Evolutionary conservation across 1,284 basidiomycete genomes (phyloP).

Genomic region (Leucoagaricus sp.): DNA sequence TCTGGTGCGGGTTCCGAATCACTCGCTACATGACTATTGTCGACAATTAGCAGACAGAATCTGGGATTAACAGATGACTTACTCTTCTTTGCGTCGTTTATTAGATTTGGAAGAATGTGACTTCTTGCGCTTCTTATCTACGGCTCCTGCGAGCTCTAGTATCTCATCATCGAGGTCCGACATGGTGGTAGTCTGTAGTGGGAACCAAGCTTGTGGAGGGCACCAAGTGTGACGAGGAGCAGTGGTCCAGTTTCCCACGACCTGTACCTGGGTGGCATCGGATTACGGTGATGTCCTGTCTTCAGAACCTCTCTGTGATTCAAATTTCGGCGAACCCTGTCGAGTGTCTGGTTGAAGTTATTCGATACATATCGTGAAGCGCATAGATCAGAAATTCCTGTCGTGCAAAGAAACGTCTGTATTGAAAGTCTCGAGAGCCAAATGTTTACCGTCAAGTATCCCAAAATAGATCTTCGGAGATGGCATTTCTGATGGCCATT

Average conservation of each 20-base stretch:
- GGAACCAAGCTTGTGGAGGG: neutral
- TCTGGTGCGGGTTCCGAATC: slow-evolving; percentile 58
- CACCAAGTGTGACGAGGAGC: slow-evolving; percentile 1
- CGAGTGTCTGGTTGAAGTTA: too few relatives aligned
- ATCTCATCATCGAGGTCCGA: slow-evolving; percentile 58
- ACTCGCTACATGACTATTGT: slow-evolving; percentile 33
- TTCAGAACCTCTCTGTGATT: neutral
- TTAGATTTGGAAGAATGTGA: slow-evolving; percentile 31
- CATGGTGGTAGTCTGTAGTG: slow-evolving; percentile 42
- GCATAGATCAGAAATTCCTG: too few relatives aligned
- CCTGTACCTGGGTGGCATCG: neutral
- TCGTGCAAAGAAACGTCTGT: too few relatives aligned
- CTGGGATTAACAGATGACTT: slow-evolving; percentile 2
- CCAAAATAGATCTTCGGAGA: neutral
- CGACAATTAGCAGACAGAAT: neutral
- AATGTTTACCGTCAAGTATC: too few relatives aligned
- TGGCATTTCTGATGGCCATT: neutral
- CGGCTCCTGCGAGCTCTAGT: slow-evolving; percentile 43
- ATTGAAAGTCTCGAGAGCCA: too few relatives aligned
- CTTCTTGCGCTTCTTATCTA: slow-evolving; percentile 43
- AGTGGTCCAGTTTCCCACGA: slow-evolving; percentile 7
- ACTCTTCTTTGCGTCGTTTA: slow-evolving; percentile 26
- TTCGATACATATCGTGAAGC: too few relatives aligned
- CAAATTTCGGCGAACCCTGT: too few relatives aligned
- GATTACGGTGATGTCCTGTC: neutral